Conservation (phyloP, 257 asterid species). For the Solanum chilense region DNA sequence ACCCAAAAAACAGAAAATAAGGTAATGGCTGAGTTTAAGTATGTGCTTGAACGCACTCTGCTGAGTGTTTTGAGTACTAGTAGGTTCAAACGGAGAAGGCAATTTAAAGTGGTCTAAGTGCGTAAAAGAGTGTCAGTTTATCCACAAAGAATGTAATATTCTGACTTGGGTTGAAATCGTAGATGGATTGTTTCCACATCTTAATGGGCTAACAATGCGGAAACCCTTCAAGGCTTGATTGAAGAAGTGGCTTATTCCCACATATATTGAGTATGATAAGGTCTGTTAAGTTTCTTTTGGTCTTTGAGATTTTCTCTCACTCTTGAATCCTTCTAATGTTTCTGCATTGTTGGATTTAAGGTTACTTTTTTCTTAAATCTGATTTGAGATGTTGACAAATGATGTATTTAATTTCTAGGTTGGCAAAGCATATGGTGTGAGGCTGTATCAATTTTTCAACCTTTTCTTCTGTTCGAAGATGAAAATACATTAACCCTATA, state of each 20-base stretch:
- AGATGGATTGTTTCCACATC: constrained; percentile 93
- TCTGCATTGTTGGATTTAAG: constrained; percentile 67
- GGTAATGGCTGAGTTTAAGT: not conserved
- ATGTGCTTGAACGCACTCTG: not conserved
- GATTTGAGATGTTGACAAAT: constrained; percentile 77
- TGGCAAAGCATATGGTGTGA: constrained; percentile 96
- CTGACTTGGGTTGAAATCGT: constrained; percentile 98
- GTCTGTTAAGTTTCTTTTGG: constrained; percentile 76
- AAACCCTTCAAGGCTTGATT: constrained; percentile 73
- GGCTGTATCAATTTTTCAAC: constrained; percentile 93
- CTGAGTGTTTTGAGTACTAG: not conserved
- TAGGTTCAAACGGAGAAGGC: constrained; percentile 21
- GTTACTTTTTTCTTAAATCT: constrained; percentile 49
- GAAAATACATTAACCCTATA: constrained; percentile 65
- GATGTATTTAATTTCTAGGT: constrained; percentile 95
- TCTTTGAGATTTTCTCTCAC: constrained; percentile 46
- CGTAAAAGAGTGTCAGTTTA: constrained; percentile 39
- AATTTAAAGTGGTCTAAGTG: constrained; percentile 33
- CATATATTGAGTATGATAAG: constrained; percentile 54
- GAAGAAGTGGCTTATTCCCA: constrained; percentile 75
- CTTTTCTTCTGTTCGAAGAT: constrained; percentile 77
- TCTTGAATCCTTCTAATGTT: constrained; percentile 51
- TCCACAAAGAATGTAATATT: constrained; percentile 46
- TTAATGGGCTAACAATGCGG: constrained; percentile 92
- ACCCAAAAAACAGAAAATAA: not conserved